These are phyloP conservation scores for Anastatica hierochuntica DNA, from an alignment of 345 rosid genomes.

Conservation along the genomic window DNA sequence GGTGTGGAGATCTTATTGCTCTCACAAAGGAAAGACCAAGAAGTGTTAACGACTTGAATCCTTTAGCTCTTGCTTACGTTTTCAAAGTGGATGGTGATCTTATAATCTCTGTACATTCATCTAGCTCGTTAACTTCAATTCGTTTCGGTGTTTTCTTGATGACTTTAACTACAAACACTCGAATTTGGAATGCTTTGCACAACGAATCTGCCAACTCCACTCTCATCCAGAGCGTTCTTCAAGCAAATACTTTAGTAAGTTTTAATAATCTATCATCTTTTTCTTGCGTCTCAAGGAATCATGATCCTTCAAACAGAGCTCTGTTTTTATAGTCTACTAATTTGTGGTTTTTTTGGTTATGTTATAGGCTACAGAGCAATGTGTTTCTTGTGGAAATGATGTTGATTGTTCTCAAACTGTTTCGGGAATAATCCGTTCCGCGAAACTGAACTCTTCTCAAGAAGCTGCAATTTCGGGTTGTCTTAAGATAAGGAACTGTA, in stretches of 20 bases:
- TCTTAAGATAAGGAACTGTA: not conserved
- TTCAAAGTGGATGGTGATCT: not conserved
- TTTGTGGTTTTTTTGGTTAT: not conserved
- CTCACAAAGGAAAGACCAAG: conserved; percentile 26
- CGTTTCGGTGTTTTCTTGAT: conserved; percentile 26
- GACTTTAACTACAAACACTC: conserved; percentile 26
- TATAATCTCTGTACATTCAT: not conserved
- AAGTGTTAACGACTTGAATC: conserved; percentile 18
- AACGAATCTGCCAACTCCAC: not conserved
- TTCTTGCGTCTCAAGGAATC: too few species aligned
- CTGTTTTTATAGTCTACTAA: too few species aligned
- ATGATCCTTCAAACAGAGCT: too few species aligned
- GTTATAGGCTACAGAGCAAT: conserved; percentile 8
- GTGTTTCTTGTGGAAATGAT: not conserved
- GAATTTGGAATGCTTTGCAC: conserved; percentile 35
- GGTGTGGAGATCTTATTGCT: conserved; percentile 32
- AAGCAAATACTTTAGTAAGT: conserved; percentile 15
- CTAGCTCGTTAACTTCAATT: conserved; percentile 2
- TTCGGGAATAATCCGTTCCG: conserved; percentile 4
- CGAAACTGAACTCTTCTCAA: conserved; percentile 29
- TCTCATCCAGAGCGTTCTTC: conserved; percentile 23
- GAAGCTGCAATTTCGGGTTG: conserved; percentile 23
- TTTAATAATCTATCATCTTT: not conserved
- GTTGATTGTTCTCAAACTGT: not conserved
- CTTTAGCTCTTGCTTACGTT: conserved; percentile 23